A percentile compares a stretch with the other conserved stretches of the same genome.
phyloP scores from a whole-genome alignment of 169 alveolate genomes.

The Plasmodium inui region DNA sequence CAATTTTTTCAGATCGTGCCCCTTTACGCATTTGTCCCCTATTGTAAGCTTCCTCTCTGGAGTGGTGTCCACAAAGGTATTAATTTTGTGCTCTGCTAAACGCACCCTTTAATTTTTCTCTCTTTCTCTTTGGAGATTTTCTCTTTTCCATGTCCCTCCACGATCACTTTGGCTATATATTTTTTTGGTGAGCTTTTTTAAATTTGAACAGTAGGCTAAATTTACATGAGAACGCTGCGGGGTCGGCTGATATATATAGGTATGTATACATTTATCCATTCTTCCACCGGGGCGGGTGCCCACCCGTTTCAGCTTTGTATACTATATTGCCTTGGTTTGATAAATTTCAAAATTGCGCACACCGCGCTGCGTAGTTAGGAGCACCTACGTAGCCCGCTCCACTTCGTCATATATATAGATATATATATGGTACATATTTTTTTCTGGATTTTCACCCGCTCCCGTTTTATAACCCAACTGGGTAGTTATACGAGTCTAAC shows the following conservation, averaged over 20 bases:
- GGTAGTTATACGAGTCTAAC: background rate
- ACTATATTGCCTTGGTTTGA: background rate
- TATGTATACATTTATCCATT: background rate
- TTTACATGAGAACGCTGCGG: background rate
- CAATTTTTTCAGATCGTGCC: background rate
- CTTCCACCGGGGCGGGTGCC: background rate
- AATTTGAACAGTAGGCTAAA: background rate
- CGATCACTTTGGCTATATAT: background rate
- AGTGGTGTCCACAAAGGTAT: background rate
- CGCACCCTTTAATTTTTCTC: conserved; percentile 7
- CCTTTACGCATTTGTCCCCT: background rate
- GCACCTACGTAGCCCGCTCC: background rate
- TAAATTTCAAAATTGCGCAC: conserved; percentile 5
- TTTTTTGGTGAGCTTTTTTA: background rate
- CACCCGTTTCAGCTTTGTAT: background rate
- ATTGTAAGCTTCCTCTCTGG: background rate
- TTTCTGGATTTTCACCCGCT: background rate
- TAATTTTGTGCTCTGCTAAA: conserved; percentile 10
- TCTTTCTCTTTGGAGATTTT: background rate
- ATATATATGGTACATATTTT: background rate
- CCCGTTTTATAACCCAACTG: background rate
- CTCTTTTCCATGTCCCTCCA: background rate
- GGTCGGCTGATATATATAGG: background rate
- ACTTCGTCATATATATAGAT: background rate
- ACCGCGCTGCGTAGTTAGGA: background rate